A percentile compares a stretch with the other conserved stretches of the same genome.
Evolutionary conservation across 441 rosid genomes (phyloP).

Genomic region (Rhodomyrtus psidioides): DNA sequence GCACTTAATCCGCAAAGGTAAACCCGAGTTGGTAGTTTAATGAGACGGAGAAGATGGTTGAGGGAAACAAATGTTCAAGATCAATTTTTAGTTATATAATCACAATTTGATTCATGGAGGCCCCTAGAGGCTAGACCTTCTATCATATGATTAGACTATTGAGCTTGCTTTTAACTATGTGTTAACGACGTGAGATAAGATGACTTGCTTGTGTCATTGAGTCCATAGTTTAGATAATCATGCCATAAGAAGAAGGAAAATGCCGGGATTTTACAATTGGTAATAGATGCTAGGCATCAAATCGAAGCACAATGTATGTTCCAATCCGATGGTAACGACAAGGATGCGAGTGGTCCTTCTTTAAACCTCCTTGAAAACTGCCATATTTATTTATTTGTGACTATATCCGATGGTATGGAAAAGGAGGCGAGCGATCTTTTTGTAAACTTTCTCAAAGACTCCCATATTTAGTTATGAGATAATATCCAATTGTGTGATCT

Average conservation of each 20-base stretch:
- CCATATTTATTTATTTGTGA: not conserved
- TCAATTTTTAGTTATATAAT: not conserved
- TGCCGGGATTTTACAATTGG: not conserved
- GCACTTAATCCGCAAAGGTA: no score
- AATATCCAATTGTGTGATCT: not conserved
- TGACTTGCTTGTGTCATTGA: not conserved
- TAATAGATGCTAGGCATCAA: not conserved
- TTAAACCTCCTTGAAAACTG: not conserved
- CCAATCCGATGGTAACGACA: not conserved
- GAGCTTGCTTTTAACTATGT: not conserved
- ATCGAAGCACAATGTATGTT: not conserved
- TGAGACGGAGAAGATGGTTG: no score
- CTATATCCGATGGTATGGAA: not conserved
- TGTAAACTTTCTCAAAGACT: not conserved
- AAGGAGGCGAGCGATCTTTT: not conserved
- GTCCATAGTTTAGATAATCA: not conserved
- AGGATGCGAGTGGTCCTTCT: not conserved
- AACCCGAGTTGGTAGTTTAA: no score
- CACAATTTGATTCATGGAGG: not conserved
- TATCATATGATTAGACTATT: not conserved
- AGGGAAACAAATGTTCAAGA: no score
- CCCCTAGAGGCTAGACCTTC: not conserved
- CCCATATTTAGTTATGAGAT: not conserved
- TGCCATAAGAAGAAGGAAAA: no score
- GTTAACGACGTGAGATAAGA: not conserved